phyloP scores from a whole-genome alignment of 2,329 filamentous ascomycete genomes.

The Aspergillaceae sp. region DNA sequence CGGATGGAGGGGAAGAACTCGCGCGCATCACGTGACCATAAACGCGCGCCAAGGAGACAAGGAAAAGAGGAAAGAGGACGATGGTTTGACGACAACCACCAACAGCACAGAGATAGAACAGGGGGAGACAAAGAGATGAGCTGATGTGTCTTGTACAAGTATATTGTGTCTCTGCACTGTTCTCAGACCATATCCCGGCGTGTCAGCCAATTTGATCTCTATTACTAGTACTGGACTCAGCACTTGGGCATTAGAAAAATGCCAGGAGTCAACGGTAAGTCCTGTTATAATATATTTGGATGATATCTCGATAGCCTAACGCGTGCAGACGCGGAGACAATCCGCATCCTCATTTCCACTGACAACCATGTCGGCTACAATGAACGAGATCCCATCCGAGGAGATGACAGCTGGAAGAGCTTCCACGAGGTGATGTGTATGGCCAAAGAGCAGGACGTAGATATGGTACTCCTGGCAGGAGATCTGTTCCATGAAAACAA shows the following conservation, averaged over 20 bases:
- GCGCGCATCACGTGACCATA: not conserved
- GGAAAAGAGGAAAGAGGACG: not conserved
- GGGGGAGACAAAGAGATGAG: too few relatives aligned
- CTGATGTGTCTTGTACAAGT: too few relatives aligned
- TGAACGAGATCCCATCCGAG: constrained; percentile 87
- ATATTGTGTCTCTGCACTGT: not conserved
- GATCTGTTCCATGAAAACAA: constrained; percentile 99
- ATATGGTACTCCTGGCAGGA: constrained; percentile 92
- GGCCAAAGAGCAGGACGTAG: constrained; percentile 79
- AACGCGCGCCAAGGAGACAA: not conserved
- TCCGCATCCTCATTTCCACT: constrained; percentile 86
- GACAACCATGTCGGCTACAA: constrained; percentile 98
- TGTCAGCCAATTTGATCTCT: not conserved
- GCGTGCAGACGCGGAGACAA: constrained; percentile 62
- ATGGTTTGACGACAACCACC: not conserved
- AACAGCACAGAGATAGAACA: not conserved
- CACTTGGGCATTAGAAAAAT: not conserved
- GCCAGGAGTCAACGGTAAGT: not conserved
- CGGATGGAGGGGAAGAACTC: constrained; percentile 38
- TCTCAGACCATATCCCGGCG: not conserved
- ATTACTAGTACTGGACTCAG: not conserved
- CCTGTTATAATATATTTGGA: too few relatives aligned
- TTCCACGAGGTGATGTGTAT: constrained; percentile 94
- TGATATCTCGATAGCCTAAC: not conserved
- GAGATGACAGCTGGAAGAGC: constrained; percentile 91